Conservation (phyloP, 768 basidiomycete genomes). For the Lentinula detonsa region DNA sequence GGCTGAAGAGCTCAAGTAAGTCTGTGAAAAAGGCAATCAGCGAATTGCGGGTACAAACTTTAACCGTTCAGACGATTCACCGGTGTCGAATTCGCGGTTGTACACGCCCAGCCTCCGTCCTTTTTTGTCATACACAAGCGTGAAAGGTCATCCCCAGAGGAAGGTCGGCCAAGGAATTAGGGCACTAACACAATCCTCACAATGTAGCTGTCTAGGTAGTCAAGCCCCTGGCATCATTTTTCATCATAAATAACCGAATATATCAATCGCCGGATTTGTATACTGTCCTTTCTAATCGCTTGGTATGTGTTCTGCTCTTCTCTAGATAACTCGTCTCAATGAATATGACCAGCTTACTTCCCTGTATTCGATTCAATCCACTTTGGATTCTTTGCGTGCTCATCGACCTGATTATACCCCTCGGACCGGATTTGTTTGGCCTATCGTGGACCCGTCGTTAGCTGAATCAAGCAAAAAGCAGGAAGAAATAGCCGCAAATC, state of each 20-base stretch:
- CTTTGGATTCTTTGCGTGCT: conserved; percentile 65
- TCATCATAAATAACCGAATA: conserved; percentile 83
- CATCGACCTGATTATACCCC: conserved; percentile 82
- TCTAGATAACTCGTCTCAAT: background rate
- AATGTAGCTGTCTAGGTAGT: conserved; percentile 34
- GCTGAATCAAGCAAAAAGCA: conserved; percentile 35
- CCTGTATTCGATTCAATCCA: conserved; percentile 65
- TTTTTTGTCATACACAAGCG: conserved; percentile 90
- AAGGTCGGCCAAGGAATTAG: conserved; percentile 47
- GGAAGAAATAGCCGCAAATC: conserved; percentile 12
- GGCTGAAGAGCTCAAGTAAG: conserved; percentile 80
- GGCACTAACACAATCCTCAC: background rate
- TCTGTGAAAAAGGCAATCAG: conserved; percentile 4
- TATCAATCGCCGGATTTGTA: conserved; percentile 87
- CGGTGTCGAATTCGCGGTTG: conserved; percentile 83
- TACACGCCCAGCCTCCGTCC: conserved; percentile 71
- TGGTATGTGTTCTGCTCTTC: conserved; percentile 44
- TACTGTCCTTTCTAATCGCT: conserved; percentile 74
- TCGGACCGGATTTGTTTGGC: conserved; percentile 81
- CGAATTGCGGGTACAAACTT: background rate
- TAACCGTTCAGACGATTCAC: conserved; percentile 61
- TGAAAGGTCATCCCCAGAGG: conserved; percentile 74
- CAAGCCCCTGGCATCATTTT: conserved; percentile 75
- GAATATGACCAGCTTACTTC: conserved; percentile 49
- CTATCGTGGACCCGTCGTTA: conserved; percentile 56